phyloP scores from a whole-genome alignment of 169 alveolate genomes.

The Eimeria falciformis region DNA sequence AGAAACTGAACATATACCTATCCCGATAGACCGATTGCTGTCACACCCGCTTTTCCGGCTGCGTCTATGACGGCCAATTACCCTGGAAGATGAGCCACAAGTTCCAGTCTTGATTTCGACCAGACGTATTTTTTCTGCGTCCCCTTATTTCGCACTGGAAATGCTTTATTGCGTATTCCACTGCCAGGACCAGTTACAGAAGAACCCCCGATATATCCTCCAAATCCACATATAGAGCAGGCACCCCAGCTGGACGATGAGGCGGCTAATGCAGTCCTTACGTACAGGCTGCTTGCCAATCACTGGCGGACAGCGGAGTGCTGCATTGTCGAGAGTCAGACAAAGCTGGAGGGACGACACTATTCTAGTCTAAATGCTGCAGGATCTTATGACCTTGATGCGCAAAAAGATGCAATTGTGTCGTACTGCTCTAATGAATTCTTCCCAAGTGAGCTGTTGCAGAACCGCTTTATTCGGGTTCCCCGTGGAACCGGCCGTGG shows the following conservation, averaged over 20 bases:
- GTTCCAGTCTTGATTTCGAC: too few relatives aligned
- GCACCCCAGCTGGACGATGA: slow-evolving; percentile 49
- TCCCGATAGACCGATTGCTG: too few relatives aligned
- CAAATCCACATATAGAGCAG: slow-evolving; percentile 27
- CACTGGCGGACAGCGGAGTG: slow-evolving; percentile 77
- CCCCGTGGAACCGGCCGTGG: slow-evolving; percentile 26
- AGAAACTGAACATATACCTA: too few relatives aligned
- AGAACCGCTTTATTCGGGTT: slow-evolving; percentile 38
- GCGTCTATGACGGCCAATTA: too few relatives aligned
- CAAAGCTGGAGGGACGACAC: slow-evolving; percentile 53
- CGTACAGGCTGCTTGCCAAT: slow-evolving; percentile 60
- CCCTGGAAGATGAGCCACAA: too few relatives aligned
- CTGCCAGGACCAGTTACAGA: slow-evolving; percentile 65
- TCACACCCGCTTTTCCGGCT: too few relatives aligned
- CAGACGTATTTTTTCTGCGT: too few relatives aligned
- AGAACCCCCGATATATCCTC: slow-evolving; percentile 69
- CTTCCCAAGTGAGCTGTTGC: slow-evolving; percentile 75
- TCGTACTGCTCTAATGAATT: slow-evolving; percentile 49
- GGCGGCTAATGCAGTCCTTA: slow-evolving; percentile 52
- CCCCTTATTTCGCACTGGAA: too few relatives aligned
- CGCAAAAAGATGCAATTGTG: slow-evolving; percentile 70
- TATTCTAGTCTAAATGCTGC: background rate
- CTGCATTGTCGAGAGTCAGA: slow-evolving; percentile 28
- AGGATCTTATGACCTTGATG: slow-evolving; percentile 40
- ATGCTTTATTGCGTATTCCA: background rate